Evolutionary conservation across 345 rosid genomes (phyloP).

Genomic region (Sonneratia caseolaris): DNA sequence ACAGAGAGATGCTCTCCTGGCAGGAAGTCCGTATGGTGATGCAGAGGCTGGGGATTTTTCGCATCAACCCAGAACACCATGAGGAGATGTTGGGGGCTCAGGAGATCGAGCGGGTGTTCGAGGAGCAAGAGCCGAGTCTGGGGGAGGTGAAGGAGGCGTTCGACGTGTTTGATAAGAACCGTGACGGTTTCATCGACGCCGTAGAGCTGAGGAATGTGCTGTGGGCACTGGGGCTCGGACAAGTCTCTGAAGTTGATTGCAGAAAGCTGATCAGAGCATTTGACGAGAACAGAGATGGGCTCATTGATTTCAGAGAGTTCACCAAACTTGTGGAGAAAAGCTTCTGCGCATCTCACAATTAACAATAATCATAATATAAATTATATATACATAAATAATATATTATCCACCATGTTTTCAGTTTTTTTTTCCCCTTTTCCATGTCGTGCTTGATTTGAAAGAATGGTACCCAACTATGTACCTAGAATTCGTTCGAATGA

Average conservation of each 20-base stretch:
- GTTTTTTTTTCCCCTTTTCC: too few species aligned
- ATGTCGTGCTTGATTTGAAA: too few species aligned
- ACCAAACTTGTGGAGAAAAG: constrained; percentile 15
- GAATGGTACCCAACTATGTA: too few species aligned
- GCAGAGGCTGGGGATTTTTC: constrained; percentile 11
- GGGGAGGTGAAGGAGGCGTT: constrained; percentile 20
- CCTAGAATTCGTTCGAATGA: too few species aligned
- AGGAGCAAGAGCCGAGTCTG: constrained; percentile 16
- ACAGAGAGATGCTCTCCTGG: constrained; percentile 2
- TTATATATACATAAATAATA: too few species aligned
- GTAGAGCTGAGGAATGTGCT: constrained; percentile 11
- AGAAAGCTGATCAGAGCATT: constrained; percentile 2
- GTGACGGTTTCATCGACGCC: constrained; percentile 14
- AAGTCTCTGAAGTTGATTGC: constrained; percentile 7
- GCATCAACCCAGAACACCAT: not conserved
- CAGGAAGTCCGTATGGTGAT: constrained; percentile 14
- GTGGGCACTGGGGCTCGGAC: constrained; percentile 5
- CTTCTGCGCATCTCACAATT: not conserved
- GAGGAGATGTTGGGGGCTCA: constrained; percentile 1
- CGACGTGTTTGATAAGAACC: constrained; percentile 16
- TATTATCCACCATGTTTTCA: too few species aligned
- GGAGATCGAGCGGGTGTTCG: constrained; percentile 12
- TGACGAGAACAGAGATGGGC: constrained; percentile 13
- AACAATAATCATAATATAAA: too few species aligned
- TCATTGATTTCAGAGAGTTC: constrained; percentile 15